Base-by-base conservation (phyloP, 768 basidiomycete species). In the Leccinum barrowsii region DNA sequence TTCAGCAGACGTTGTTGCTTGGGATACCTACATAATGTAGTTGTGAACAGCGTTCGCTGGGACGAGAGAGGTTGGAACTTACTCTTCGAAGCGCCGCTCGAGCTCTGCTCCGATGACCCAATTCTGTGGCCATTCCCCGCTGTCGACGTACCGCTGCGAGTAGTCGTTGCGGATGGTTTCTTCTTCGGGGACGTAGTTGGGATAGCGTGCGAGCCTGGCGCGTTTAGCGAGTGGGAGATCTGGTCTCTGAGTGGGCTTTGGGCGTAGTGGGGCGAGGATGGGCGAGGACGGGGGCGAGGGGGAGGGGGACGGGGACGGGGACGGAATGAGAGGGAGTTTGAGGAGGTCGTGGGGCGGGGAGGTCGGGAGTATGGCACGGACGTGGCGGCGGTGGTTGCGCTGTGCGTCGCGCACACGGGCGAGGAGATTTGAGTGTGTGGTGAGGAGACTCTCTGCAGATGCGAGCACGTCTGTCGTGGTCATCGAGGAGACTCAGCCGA, bases 141-240 rank as follows among this genome's bases (percentile, higher is more conserved):
- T 82, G 65, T 92, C 87, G 34, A 95, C 93, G 72, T 96, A 98
- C 62, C 89, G 78, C 72, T 89, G 88, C 0, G 90, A 92, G 68
- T 95, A 94, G 76, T 99, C 95, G 65, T 97, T 98, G 50, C 97
- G 82, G 47, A 99, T 90, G 0, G 94, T 98, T 72, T 99, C 96
- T 69, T 99, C 96, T 60, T 94, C 92, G 1, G 91, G 87, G 15
- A 94, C 81, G 63, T 96, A 95, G 67, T 95, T 94, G 34, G 71
- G 70, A 63, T 92, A 94, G 35, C 89, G 80, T 21, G 81, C 78
- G 6, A 83, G 75, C 4, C 90, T 82, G 0, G 89, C 89, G 4
- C 84, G 83, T 69, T 94, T 94, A 6, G 85, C 80, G n/a, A 85
- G 85, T 1, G 86, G 82, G 5, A 85, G 67, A 55, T 84, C 82